phyloP scores from a whole-genome alignment of 192 early-diverging fungal genomes.

The Chytriomyces sp. region DNA sequence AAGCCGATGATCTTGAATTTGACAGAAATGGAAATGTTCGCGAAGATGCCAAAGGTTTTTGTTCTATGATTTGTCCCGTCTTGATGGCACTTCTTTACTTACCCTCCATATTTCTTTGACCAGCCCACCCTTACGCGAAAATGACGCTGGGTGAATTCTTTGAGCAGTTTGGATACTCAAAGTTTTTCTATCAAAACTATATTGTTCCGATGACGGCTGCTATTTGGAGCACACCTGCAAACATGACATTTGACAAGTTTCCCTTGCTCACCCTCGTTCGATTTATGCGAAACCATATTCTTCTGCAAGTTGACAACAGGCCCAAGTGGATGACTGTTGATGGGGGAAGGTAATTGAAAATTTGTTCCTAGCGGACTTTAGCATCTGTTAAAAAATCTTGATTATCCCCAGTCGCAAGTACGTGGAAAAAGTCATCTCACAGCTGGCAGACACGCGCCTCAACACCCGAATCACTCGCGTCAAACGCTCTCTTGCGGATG shows the following conservation, averaged over 20 bases:
- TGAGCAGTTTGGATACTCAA: slow-evolving; percentile 54
- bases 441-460: slow-evolving; percentile 47
- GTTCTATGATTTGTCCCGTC: neutral
- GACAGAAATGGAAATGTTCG: slow-evolving; percentile 20
- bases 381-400: slow-evolving; percentile 1
- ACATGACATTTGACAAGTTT: slow-evolving; percentile 60
- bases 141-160: slow-evolving; percentile 64
- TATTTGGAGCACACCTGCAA: slow-evolving; percentile 69
- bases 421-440: slow-evolving; percentile 43
- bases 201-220: slow-evolving; percentile 70
- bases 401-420: slow-evolving; percentile 42
- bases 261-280: slow-evolving; percentile 66
- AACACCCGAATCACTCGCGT: slow-evolving; percentile 42
- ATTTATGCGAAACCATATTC: slow-evolving; percentile 67
- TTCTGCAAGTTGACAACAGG: slow-evolving; percentile 58
- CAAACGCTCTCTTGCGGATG: slow-evolving; percentile 32
- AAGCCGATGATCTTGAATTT: slow-evolving; percentile 52
- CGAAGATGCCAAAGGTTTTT: slow-evolving; percentile 30
- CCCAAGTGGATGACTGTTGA: slow-evolving; percentile 66
- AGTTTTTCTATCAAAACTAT: slow-evolving; percentile 67
- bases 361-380: neutral
- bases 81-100: slow-evolving; percentile 10
- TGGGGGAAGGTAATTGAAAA: slow-evolving; percentile 48
- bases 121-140: slow-evolving; percentile 44
- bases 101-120: neutral